phyloP scores from a whole-genome alignment of 2,329 filamentous ascomycete genomes.

The Penicillium paneum region DNA sequence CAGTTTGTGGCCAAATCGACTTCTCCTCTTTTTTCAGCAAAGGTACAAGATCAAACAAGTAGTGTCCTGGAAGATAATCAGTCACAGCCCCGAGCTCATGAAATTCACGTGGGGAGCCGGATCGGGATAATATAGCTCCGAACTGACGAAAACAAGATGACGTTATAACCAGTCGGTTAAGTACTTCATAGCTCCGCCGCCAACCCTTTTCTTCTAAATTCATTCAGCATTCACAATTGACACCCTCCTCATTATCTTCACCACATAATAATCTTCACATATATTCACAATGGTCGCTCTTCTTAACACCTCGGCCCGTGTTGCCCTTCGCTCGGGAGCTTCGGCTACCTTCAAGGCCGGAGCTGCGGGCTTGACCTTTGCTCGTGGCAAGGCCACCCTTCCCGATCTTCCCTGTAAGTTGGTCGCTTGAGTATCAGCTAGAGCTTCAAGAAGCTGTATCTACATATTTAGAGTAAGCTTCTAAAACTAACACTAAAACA shows the following conservation, averaged over 20 bases:
- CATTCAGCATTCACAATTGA: conserved; percentile 11
- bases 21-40: not conserved
- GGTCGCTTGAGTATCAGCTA: not conserved
- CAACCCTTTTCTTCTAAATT: conserved; percentile 9
- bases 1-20: not conserved
- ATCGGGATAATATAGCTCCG: conserved; percentile 15
- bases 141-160: conserved; percentile 26
- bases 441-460: not conserved
- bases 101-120: conserved; percentile 22
- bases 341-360: conserved; percentile 54
- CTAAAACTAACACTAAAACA: conserved; percentile 7
- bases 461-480: not conserved
- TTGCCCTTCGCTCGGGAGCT: conserved; percentile 66
- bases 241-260: not conserved
- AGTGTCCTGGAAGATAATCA: not conserved
- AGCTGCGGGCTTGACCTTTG: conserved; percentile 70
- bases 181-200: conserved; percentile 22
- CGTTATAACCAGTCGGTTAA: conserved; percentile 21
- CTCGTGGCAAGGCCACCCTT: conserved; percentile 85
- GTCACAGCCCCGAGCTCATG: conserved; percentile 8
- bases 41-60: not conserved
- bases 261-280: not conserved
- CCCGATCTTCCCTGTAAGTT: conserved; percentile 76
- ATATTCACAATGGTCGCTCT: conserved; percentile 66
- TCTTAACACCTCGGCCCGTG: conserved; percentile 68